Base-by-base conservation (phyloP, 2,329 filamentous ascomycete genomes). In the Penicillium sp. region DNA sequence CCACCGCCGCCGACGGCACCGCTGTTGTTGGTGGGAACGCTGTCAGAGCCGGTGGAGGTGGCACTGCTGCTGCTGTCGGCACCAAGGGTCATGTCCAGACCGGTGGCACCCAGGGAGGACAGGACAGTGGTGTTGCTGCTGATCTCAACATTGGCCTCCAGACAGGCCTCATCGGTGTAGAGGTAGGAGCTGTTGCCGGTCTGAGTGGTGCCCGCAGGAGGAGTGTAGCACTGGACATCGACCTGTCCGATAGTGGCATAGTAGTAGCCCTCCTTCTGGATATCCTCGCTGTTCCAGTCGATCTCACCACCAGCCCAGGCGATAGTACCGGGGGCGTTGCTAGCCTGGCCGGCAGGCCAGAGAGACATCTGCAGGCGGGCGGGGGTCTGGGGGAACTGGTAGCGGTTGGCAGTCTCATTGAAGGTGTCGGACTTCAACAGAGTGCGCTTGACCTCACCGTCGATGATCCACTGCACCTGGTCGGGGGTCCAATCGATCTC, bases 401-500 rank as follows among this genome's bases (percentile, higher is more conserved):
- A 98, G 69, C 84, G 83, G 69, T 90, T 85, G 47, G 82, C 73
- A 6, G 88, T 94, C 10, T 76, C 72, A 73, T 98, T 96, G 82
- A 85, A 97, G 10, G 93, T 97, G 29, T 89, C 81, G 13, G 78
- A 76, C 65, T 85, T 84, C 66, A 89, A 77, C 67, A 89, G 76
- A 20, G 80, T 85, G 51, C 93, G 88, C 54, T 85, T 80, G 23
- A 84, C 77, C 44, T 85, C 74, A 64, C 89, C 91, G 65, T 98
- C 89, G 40, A 98, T 79, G 49, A 81, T 79, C 93, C 93, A 98
- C 47, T 82, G 85, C 56, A 97, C 84, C 54, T 78, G 71, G 55
- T 97, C 91, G 10, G 89, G 87, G 2, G 84, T 86, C 93, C 93
- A 98, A 67, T 89, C 83, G 63, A 98, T 86, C 66, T 91, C 88